These are phyloP conservation scores for Pseudocercospora ulei DNA, from an alignment of 2,329 filamentous ascomycete species.

Conservation along the genomic window DNA sequence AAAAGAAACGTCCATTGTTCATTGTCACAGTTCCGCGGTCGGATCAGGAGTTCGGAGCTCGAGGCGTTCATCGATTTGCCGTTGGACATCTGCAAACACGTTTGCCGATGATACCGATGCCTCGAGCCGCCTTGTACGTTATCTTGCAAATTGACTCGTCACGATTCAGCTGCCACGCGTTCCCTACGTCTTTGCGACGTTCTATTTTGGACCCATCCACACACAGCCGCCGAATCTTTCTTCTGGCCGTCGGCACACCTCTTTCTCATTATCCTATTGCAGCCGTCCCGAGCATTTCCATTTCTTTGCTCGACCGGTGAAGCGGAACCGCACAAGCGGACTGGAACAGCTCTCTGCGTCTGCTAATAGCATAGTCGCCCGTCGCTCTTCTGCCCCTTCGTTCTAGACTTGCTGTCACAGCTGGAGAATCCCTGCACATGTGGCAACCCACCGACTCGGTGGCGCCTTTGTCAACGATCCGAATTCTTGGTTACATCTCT, in stretches of 20 bases:
- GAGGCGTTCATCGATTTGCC: conserved; percentile 14
- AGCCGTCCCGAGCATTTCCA: conserved; percentile 10
- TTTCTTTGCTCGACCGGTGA: conserved; percentile 5
- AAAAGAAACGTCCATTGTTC: conserved; percentile 17
- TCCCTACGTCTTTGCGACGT: background rate
- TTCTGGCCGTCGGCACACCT: background rate
- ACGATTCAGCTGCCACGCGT: conserved; percentile 2
- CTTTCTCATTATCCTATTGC: conserved; percentile 5
- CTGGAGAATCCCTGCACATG: conserved; percentile 9
- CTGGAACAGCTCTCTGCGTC: conserved; percentile 6
- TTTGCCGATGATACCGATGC: conserved; percentile 10
- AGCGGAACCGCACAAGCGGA: conserved; percentile 8
- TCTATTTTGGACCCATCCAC: too few relatives aligned
- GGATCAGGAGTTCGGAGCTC: conserved; percentile 21
- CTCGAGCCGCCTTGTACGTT: conserved; percentile 9
- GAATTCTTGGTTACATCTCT: conserved; percentile 10
- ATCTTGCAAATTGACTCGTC: conserved; percentile 9
- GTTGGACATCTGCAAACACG: conserved; percentile 13
- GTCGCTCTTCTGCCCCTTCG: background rate
- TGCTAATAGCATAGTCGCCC: conserved; percentile 5
- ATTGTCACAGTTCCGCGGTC: conserved; percentile 20
- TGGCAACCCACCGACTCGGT: conserved; percentile 6
- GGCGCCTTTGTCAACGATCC: conserved; percentile 3
- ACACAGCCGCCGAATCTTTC: background rate
- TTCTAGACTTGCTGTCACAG: conserved; percentile 7